Conservation (phyloP, 257 asterid species). For the Haberlea rhodopensis region DNA sequence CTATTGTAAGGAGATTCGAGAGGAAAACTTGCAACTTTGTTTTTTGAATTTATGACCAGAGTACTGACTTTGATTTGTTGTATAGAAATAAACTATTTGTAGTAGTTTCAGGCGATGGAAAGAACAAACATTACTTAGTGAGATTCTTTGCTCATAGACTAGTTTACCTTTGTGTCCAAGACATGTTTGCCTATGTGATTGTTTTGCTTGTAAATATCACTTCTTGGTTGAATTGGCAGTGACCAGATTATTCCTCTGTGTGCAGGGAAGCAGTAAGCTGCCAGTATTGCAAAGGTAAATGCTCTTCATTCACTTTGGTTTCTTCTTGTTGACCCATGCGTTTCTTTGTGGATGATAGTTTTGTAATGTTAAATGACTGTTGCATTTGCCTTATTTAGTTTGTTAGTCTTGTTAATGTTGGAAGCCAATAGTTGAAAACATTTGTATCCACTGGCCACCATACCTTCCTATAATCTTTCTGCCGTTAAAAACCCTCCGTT, state of each 20-base stretch:
- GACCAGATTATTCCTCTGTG: slow-evolving; percentile 31
- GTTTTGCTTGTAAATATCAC: slow-evolving; percentile 9
- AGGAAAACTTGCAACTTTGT: slow-evolving; percentile 17
- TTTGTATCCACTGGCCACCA: too few species aligned
- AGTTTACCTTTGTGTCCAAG: not conserved
- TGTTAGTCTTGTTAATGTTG: not conserved
- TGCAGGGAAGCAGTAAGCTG: slow-evolving; percentile 94
- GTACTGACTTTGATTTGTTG: slow-evolving; percentile 14
- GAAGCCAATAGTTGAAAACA: too few species aligned
- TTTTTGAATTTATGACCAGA: not conserved
- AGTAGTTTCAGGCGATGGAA: slow-evolving; percentile 18
- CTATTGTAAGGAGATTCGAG: slow-evolving; percentile 20
- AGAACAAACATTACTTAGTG: slow-evolving; percentile 3
- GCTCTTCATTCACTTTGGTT: slow-evolving; percentile 10
- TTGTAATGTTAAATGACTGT: slow-evolving; percentile 13
- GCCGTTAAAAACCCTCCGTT: too few species aligned
- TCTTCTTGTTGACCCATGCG: slow-evolving; percentile 20
- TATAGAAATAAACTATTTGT: slow-evolving; percentile 12
- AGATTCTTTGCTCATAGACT: slow-evolving; percentile 14
- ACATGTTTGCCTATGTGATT: slow-evolving; percentile 1
- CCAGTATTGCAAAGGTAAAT: slow-evolving; percentile 73
- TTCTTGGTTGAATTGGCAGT: slow-evolving; percentile 24
- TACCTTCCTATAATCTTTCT: too few species aligned
- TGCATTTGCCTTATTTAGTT: slow-evolving; percentile 8
- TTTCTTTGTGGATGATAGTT: slow-evolving; percentile 18